Evolutionary conservation across 2,329 filamentous ascomycete species (phyloP).

Genomic region (Verticillium nonalfalfae): DNA sequence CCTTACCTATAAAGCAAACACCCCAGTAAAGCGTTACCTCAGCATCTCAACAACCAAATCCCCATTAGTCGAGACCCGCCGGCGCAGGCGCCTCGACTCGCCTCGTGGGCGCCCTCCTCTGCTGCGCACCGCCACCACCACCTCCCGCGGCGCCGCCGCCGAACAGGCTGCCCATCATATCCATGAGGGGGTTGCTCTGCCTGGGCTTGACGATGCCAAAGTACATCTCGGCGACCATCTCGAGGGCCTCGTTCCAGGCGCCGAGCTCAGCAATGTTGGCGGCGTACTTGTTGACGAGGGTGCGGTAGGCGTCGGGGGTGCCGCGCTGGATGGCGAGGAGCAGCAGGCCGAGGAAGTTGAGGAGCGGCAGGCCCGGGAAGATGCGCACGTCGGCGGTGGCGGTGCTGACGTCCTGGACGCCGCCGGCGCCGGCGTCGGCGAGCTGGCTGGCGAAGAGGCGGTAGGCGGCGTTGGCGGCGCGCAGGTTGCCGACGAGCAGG

Average conservation of each 20-base stretch:
- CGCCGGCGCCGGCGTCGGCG: conserved; percentile 34
- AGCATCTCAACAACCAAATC: neutral
- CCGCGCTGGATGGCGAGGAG: conserved; percentile 79
- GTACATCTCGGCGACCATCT: conserved; percentile 92
- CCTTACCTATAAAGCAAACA: too few relatives aligned
- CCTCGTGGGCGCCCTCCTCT: conserved; percentile 35
- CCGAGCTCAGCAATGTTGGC: conserved; percentile 69
- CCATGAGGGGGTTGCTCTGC: conserved; percentile 87
- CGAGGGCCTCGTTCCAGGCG: conserved; percentile 75
- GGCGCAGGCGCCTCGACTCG: conserved; percentile 43
- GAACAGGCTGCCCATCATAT: conserved; percentile 97
- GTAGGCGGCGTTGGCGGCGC: conserved; percentile 78
- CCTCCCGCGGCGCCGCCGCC: conserved; percentile 60
- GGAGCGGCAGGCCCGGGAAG: conserved; percentile 84
- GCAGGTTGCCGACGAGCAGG: conserved; percentile 82
- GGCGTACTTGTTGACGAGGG: conserved; percentile 77
- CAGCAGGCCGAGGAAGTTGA: conserved; percentile 88
- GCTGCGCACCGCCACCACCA: conserved; percentile 32
- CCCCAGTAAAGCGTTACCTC: neutral
- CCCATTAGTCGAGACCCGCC: conserved; percentile 49
- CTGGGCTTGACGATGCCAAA: conserved; percentile 85
- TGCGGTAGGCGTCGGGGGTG: conserved; percentile 69
- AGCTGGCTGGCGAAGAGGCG: conserved; percentile 48
- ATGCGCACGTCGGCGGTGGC: conserved; percentile 68
- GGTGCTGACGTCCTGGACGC: conserved; percentile 74